Base-by-base conservation (phyloP, 1,139 yeast genomes). In the Sugiyamaella xylanicola region DNA sequence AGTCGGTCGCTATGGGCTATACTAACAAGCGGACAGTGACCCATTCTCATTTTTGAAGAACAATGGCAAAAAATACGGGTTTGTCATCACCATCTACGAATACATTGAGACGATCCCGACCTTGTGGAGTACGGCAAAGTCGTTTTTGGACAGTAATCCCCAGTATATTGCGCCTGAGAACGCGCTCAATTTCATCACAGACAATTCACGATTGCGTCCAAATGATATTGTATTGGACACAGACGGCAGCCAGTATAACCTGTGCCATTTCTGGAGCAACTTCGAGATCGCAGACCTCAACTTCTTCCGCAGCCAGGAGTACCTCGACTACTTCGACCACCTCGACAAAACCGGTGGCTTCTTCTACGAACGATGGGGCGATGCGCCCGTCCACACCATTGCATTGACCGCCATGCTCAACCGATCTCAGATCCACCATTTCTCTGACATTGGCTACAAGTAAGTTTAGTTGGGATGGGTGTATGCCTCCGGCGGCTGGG, bases 231-330 rank as follows among this genome's bases (percentile, higher is more conserved):
- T 63, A 66, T 75, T 63, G 20, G 68, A 69, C 45, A 60, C 66
- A 53, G 52, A 59, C 1, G 70, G 77, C n/a, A 72, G 79, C 1
- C 76, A 78, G n/a, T 92, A 90, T 72, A 93, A 93, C 67, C 68
- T 89, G 59, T 93, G 98, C 67, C 98, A 92, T 71, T 92, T 91
- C 69, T 92, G 98, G 98, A 86, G 95, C 22, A 92, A 92, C 70
- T 91, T 92, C 68, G 98, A 92, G 70, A 86, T 91, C 60, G 97
- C 85, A 0, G 84, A 84, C 68, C 76, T 92, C 61, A 81, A 88
- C 64, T 89, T 91, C 70, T 91, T 86, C 74, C 76, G 97, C 59
- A 79, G 91, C 51, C 80, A 86, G 53, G 82, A 77, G 17, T 92
- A 92, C 70, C 71, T 79, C 36, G 78, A 77, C n/a, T 91, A 74